phyloP scores from a whole-genome alignment of 2,329 filamentous ascomycete genomes.

The Phyllosticta citribraziliensis region DNA sequence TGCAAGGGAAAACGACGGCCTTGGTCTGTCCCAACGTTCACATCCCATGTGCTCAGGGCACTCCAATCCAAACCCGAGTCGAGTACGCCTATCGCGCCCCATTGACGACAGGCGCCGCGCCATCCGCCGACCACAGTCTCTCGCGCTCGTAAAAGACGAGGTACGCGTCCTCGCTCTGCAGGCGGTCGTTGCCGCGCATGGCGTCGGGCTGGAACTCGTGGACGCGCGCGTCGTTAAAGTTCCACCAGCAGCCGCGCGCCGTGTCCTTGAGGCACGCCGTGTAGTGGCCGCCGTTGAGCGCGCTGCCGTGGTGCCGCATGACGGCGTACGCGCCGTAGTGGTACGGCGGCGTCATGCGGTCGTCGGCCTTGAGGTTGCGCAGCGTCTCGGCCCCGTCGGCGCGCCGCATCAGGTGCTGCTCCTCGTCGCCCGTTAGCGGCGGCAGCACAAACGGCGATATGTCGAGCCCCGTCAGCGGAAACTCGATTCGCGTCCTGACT shows the following conservation, averaged over 20 bases:
- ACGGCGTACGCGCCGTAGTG: slow-evolving; percentile 81
- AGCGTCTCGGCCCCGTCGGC: slow-evolving; percentile 16
- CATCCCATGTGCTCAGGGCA: too few relatives aligned
- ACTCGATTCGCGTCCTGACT: slow-evolving; percentile 61
- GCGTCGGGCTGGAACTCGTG: slow-evolving; percentile 48
- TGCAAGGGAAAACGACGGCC: too few relatives aligned
- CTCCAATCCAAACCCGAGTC: too few relatives aligned
- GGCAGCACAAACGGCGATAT: slow-evolving; percentile 51
- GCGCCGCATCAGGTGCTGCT: slow-evolving; percentile 26
- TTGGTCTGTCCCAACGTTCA: too few relatives aligned
- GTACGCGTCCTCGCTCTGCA: slow-evolving; percentile 56
- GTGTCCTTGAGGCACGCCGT: slow-evolving; percentile 49
- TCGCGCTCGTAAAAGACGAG: slow-evolving; percentile 51
- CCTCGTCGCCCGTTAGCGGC: slow-evolving; percentile 28
- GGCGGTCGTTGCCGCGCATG: slow-evolving; percentile 36
- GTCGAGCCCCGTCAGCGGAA: slow-evolving; percentile 63
- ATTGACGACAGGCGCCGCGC: not conserved
- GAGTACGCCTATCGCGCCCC: not conserved
- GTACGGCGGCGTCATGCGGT: slow-evolving; percentile 47
- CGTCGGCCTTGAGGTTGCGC: slow-evolving; percentile 28
- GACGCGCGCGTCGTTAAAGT: slow-evolving; percentile 47
- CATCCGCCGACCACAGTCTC: not conserved
- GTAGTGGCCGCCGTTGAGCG: slow-evolving; percentile 69
- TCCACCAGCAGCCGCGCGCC: slow-evolving; percentile 47
- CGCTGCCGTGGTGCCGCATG: slow-evolving; percentile 62